Evolutionary conservation across 768 basidiomycete genomes (phyloP).

Genomic region (Naganishia kalamii): DNA sequence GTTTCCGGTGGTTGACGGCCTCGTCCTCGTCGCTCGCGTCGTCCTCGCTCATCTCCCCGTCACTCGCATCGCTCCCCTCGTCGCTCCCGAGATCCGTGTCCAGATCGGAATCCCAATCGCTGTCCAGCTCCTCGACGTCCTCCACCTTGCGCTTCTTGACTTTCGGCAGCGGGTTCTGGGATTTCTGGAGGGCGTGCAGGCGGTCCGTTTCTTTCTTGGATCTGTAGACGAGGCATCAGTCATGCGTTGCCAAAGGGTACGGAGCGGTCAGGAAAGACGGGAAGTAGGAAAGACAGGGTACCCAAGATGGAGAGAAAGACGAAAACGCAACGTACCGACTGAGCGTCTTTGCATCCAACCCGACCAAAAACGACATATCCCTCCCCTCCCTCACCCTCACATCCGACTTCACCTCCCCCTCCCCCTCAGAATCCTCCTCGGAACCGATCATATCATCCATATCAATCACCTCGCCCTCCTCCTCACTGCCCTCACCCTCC

Average conservation of each 20-base stretch:
- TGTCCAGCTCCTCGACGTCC: constrained; percentile 52
- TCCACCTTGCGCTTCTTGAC: constrained; percentile 51
- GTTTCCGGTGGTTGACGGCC: constrained; percentile 5
- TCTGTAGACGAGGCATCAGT: no score
- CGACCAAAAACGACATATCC: constrained; percentile 56
- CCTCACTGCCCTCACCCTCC: not conserved
- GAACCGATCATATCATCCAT: constrained; percentile 24
- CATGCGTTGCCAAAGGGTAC: no score
- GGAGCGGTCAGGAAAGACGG: no score
- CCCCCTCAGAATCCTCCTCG: constrained; percentile 37
- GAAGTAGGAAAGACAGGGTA: no score
- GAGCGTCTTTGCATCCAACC: constrained; percentile 71
- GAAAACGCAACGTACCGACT: constrained; percentile 55
- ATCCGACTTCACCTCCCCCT: constrained; percentile 36
- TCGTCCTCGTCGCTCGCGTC: constrained; percentile 10
- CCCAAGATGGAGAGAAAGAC: constrained; percentile 20
- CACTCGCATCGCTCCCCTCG: constrained; percentile 25
- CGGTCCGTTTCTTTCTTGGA: constrained; percentile 76
- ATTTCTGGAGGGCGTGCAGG: constrained; percentile 61
- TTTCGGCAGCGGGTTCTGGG: constrained; percentile 49
- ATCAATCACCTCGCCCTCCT: constrained; percentile 18
- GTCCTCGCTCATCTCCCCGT: constrained; percentile 21
- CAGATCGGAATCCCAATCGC: constrained; percentile 26
- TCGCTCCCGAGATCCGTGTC: constrained; percentile 23
- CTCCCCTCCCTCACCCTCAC: constrained; percentile 38